Evolutionary conservation across 441 rosid genomes (phyloP).

Genomic region (Populus tomentosa): DNA sequence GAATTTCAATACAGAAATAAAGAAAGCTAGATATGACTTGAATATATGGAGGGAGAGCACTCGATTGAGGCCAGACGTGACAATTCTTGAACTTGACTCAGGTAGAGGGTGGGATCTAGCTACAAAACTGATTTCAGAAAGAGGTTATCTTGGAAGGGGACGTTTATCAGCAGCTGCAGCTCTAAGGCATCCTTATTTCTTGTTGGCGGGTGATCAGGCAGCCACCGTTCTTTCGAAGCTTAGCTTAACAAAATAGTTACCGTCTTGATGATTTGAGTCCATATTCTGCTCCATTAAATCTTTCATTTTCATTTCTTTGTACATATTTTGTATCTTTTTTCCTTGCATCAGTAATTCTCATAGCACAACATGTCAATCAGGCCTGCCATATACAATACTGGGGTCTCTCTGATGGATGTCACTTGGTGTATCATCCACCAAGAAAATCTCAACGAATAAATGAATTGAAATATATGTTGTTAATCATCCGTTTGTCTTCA

Average conservation of each 20-base stretch:
- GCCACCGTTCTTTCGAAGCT: slow-evolving; percentile 82
- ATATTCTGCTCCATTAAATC: not conserved
- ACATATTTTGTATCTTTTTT: too few species aligned
- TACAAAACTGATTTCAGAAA: slow-evolving; percentile 70
- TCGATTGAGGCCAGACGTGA: slow-evolving; percentile 74
- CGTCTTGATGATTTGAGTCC: slow-evolving; percentile 14
- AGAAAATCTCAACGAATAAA: not conserved
- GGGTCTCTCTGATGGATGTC: not conserved
- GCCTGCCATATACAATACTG: not conserved
- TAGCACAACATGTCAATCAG: not conserved
- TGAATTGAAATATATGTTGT: not conserved
- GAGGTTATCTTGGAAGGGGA: slow-evolving; percentile 73
- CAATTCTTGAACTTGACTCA: slow-evolving; percentile 77
- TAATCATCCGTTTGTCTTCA: not conserved
- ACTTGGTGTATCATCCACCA: not conserved
- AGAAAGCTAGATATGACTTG: slow-evolving; percentile 53
- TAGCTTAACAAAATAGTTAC: slow-evolving; percentile 50
- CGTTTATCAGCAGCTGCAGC: slow-evolving; percentile 94
- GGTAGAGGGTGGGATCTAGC: slow-evolving; percentile 98
- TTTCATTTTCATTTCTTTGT: not conserved
- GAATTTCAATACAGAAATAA: slow-evolving; percentile 81
- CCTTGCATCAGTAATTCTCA: not conserved
- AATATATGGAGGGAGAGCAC: slow-evolving; percentile 70
- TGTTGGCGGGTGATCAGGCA: slow-evolving; percentile 92
- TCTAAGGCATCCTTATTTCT: slow-evolving; percentile 90